Evolutionary conservation across 305 asterid species (phyloP).

Genomic region (Petunia hybrid): DNA sequence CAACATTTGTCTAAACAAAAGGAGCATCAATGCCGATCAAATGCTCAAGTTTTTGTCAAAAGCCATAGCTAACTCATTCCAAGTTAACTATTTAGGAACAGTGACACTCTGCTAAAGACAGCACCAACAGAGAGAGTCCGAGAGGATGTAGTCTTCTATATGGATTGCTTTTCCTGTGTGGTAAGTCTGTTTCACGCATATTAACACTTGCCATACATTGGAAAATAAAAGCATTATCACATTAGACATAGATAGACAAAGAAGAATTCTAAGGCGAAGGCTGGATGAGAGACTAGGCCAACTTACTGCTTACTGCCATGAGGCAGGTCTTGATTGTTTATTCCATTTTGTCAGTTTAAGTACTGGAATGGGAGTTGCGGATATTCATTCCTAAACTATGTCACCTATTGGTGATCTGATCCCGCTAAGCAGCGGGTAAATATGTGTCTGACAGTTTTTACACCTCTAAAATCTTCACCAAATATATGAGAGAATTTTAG

Average conservation of each 20-base stretch:
- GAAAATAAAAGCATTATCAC: too few relatives aligned
- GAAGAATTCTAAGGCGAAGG: neutral
- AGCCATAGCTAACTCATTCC: neutral
- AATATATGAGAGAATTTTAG: neutral
- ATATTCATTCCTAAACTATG: too few relatives aligned
- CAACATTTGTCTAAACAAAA: neutral
- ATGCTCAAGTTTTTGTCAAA: neutral
- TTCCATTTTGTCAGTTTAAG: too few relatives aligned
- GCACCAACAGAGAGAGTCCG: neutral
- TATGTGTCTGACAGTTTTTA: neutral
- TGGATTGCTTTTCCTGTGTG: neutral
- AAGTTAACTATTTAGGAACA: neutral
- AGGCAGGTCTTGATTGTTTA: too few relatives aligned
- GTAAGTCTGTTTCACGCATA: neutral
- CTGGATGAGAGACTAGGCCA: too few relatives aligned
- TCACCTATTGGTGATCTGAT: too few relatives aligned
- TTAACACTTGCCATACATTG: neutral
- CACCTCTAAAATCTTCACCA: neutral
- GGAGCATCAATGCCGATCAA: slow-evolving; percentile 17
- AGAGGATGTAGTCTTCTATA: neutral
- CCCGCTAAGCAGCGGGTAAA: neutral
- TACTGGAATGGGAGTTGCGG: too few relatives aligned
- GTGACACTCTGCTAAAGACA: neutral
- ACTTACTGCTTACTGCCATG: too few relatives aligned
- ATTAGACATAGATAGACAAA: neutral